phyloP scores from a whole-genome alignment of 2,329 filamentous ascomycete genomes.

The Aspergillus melleus region DNA sequence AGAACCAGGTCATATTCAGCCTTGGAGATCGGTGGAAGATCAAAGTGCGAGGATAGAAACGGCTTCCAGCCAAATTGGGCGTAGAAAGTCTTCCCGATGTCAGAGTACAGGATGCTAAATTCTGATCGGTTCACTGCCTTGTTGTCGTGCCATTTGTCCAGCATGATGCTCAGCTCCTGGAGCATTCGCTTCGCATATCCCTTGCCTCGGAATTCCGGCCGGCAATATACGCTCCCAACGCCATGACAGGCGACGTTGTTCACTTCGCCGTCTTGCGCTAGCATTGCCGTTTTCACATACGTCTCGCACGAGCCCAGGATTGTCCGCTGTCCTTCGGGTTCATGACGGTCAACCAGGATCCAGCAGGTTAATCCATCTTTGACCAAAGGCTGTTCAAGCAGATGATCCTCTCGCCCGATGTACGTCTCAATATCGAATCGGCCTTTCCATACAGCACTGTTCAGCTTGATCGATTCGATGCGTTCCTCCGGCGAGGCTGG shows the following conservation, averaged over 20 bases:
- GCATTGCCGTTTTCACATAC: conserved; percentile 42
- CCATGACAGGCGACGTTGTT: conserved; percentile 66
- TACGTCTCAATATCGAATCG: conserved; percentile 56
- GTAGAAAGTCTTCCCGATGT: conserved; percentile 84
- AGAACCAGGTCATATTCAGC: conserved; percentile 20
- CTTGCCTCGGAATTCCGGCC: conserved; percentile 63
- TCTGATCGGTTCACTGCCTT: conserved; percentile 44
- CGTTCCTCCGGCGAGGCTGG: conserved; percentile 57
- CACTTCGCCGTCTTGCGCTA: conserved; percentile 53
- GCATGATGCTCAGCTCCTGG: conserved; percentile 58
- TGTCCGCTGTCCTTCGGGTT: conserved; percentile 40
- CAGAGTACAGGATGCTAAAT: conserved; percentile 82
- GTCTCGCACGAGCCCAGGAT: conserved; percentile 63
- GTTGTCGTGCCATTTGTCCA: conserved; percentile 55
- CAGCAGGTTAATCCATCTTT: conserved; percentile 59
- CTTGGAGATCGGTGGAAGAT: conserved; percentile 52
- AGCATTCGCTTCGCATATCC: conserved; percentile 81
- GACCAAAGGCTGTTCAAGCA: conserved; percentile 54
- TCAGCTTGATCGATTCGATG: conserved; percentile 52
- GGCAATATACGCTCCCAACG: conserved; percentile 77
- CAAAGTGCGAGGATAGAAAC: conserved; percentile 71
- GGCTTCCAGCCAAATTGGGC: conserved; percentile 73
- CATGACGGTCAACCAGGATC: conserved; percentile 55
- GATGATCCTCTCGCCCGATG: conserved; percentile 56
- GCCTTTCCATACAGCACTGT: conserved; percentile 60